Conservation (phyloP, 192 early-diverging fungal genomes). For the Lobulomyces angularis region DNA sequence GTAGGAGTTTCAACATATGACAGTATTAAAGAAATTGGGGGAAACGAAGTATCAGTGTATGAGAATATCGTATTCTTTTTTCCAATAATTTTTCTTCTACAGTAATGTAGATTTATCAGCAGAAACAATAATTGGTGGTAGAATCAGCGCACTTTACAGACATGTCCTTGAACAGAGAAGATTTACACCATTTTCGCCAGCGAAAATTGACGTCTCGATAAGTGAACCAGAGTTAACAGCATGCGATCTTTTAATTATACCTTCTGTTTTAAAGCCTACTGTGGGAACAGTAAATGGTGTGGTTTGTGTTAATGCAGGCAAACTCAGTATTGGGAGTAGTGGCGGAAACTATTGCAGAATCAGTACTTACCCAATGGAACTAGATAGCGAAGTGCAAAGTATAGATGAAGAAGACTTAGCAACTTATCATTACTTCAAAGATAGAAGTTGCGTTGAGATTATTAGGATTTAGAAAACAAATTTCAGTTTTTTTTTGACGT, state of each 20-base stretch:
- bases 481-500: no score
- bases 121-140: slow-evolving; percentile 35
- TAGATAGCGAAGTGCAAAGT: no score
- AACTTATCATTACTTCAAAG: no score
- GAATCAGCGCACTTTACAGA: slow-evolving; percentile 53
- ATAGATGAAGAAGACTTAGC: no score
- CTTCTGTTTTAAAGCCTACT: slow-evolving; percentile 60
- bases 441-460: no score
- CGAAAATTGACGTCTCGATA: slow-evolving; percentile 18
- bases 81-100: no score
- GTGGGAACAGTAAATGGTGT: slow-evolving; percentile 61
- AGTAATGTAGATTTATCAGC: background rate
- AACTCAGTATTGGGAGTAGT: slow-evolving; percentile 48
- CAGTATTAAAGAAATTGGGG: no score
- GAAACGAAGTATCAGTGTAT: no score
- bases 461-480: no score
- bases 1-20: slow-evolving; percentile 70
- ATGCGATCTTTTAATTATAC: slow-evolving; percentile 76
- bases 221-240: slow-evolving; percentile 21
- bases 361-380: no score
- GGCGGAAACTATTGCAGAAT: no score
- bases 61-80: no score
- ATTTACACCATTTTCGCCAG: slow-evolving; percentile 70
- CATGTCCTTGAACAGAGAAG: slow-evolving; percentile 72
- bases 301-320: slow-evolving; percentile 75